Conservation (phyloP, 148 eudicot species). For the Euryodendron excelsum region DNA sequence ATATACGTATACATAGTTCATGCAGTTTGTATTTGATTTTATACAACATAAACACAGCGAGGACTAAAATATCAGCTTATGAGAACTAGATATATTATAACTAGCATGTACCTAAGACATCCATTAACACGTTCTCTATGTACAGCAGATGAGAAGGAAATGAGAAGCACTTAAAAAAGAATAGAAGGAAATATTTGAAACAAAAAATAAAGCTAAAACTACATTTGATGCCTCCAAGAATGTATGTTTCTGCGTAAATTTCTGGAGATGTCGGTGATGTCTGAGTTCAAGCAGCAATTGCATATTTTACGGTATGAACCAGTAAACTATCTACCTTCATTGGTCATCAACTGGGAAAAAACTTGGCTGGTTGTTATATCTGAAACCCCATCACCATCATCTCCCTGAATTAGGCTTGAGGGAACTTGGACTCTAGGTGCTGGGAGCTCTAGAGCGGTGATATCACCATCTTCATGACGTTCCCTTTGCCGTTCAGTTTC, state of each 20-base stretch:
- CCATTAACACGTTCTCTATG: neutral
- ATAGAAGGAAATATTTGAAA: neutral
- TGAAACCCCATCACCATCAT: slow-evolving; percentile 38
- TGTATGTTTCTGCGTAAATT: neutral
- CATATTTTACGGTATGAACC: neutral
- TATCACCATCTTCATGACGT: slow-evolving; percentile 18
- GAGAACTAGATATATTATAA: neutral
- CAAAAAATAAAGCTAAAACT: neutral
- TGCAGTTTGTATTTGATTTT: neutral
- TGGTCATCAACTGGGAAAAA: slow-evolving; percentile 79
- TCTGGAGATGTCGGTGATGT: neutral
- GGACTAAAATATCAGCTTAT: neutral
- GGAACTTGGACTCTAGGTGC: slow-evolving; percentile 23
- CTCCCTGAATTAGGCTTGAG: slow-evolving; percentile 22
- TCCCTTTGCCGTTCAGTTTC: slow-evolving; percentile 38
- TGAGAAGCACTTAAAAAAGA: neutral
- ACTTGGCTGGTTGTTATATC: slow-evolving; percentile 54
- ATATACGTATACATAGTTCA: too few relatives aligned
- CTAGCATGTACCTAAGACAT: neutral
- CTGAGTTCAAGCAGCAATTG: neutral
- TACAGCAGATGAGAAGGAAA: neutral
- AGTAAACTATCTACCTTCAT: slow-evolving; percentile 55
- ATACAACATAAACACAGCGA: neutral
- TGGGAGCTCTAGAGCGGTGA: slow-evolving; percentile 25
- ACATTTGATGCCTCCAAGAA: slow-evolving; percentile 3